Percentiles rank a stretch among this genome's conserved stretches.
Conservation (phyloP, 768 basidiomycete species). For the Pleurotus eryngii region DNA sequence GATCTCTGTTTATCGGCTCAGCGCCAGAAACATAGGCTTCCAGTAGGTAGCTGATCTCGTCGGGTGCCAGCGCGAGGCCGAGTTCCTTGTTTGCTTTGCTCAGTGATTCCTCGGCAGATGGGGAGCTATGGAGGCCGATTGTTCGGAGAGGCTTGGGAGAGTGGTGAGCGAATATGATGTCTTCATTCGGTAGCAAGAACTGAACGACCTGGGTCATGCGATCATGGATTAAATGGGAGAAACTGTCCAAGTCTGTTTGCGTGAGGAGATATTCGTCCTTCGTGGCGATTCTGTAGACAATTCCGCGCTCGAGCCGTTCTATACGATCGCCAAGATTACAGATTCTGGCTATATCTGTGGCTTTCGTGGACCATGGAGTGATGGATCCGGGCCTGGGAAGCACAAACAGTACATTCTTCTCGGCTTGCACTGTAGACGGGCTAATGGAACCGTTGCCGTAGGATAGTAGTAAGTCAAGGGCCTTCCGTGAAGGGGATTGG, state of each 20-base stretch:
- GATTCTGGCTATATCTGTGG: slow-evolving; percentile 88
- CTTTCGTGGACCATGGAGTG: slow-evolving; percentile 99
- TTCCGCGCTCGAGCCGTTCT: slow-evolving; percentile 83
- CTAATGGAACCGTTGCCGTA: slow-evolving; percentile 78
- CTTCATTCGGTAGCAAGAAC: slow-evolving; percentile 53
- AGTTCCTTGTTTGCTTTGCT: slow-evolving; percentile 75
- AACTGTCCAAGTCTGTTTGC: slow-evolving; percentile 42
- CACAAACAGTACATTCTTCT: slow-evolving; percentile 57
- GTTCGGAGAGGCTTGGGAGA: slow-evolving; percentile 65
- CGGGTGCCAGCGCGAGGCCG: slow-evolving; percentile 84
- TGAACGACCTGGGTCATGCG: slow-evolving; percentile 92
- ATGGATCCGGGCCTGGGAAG: slow-evolving; percentile 86
- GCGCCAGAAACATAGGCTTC: slow-evolving; percentile 79
- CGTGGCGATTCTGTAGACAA: slow-evolving; percentile 61
- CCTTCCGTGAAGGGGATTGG: slow-evolving; percentile 41
- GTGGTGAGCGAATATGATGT: slow-evolving; percentile 56
- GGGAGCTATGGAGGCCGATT: slow-evolving; percentile 51
- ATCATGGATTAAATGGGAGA: slow-evolving; percentile 81
- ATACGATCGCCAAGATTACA: slow-evolving; percentile 76
- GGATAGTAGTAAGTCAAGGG: slow-evolving; percentile 68
- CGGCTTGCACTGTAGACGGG: slow-evolving; percentile 24
- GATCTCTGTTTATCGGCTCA: slow-evolving; percentile 70
- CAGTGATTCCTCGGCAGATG: slow-evolving; percentile 57
- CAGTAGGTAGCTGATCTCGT: slow-evolving; percentile 92
- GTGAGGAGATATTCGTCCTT: slow-evolving; percentile 37